phyloP scores from a whole-genome alignment of 805 yeast genomes.

The Nakazawaea sp. region DNA sequence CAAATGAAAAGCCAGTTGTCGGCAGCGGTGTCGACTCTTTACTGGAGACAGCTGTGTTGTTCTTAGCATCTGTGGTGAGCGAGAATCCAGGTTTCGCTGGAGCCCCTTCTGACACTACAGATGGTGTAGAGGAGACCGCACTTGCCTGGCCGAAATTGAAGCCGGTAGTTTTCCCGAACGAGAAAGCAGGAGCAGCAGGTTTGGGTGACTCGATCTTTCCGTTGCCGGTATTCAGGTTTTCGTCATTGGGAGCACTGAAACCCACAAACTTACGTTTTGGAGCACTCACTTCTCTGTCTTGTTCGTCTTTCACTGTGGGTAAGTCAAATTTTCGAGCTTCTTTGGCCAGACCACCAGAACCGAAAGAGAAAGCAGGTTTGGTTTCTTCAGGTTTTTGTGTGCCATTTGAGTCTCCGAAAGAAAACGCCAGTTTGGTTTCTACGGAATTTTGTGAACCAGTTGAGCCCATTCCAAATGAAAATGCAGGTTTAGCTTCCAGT shows the following conservation, averaged over 20 bases:
- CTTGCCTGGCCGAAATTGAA: slow-evolving; percentile 2
- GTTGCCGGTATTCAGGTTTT: background rate
- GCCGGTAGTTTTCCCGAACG: background rate
- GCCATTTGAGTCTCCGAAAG: too few species aligned
- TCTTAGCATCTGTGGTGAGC: background rate
- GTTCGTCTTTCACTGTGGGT: too few species aligned
- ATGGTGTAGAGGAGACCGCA: slow-evolving; percentile 3
- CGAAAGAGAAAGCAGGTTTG: slow-evolving; percentile 2
- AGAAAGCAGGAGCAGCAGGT: slow-evolving; percentile 4
- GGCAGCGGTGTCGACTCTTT: slow-evolving; percentile 7
- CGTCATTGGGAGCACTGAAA: too few species aligned
- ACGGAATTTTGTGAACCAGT: too few species aligned
- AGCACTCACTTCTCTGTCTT: too few species aligned
- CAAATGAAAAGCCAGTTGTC: slow-evolving; percentile 1
- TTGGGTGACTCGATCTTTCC: slow-evolving; percentile 8
- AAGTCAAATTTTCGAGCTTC: too few species aligned
- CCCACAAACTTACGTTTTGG: too few species aligned
- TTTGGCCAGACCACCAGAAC: too few species aligned
- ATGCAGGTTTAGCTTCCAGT: slow-evolving; percentile 7
- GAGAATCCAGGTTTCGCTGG: too few species aligned
- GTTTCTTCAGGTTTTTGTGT: too few species aligned
- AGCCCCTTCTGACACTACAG: too few species aligned
- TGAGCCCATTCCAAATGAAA: slow-evolving; percentile 6
- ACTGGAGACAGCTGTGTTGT: slow-evolving; percentile 1
- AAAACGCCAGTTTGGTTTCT: too few species aligned